These are phyloP conservation scores for Nitzschia sp. DNA, from an alignment of 108 stramenopile species.

Conservation along the genomic window DNA sequence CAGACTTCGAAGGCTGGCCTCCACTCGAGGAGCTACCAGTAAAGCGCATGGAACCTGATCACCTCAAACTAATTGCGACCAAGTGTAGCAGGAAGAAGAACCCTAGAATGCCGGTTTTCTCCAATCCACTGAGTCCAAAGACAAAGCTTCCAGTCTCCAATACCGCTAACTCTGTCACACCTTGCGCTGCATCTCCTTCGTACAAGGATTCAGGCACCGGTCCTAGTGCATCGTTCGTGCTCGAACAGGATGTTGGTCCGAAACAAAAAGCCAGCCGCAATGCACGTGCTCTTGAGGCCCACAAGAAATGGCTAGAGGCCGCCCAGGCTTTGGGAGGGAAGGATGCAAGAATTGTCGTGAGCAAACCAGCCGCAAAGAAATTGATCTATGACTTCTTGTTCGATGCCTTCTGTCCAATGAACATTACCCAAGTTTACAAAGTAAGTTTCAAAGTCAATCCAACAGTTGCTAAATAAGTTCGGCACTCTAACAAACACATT, in stretches of 20 bases:
- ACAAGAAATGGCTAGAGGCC: conserved; percentile 69
- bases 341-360: conserved; percentile 63
- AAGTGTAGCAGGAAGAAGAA: conserved; percentile 52
- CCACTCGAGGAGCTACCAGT: conserved; percentile 46
- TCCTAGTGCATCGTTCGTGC: neutral
- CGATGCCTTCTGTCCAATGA: conserved; percentile 75
- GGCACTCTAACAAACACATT: neutral
- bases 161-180: conserved; percentile 45
- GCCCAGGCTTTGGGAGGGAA: conserved; percentile 66
- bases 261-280: conserved; percentile 6
- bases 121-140: conserved; percentile 16
- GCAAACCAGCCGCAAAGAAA: conserved; percentile 70
- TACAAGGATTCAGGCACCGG: conserved; percentile 8
- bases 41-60: conserved; percentile 49
- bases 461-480: neutral
- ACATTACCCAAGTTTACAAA: conserved; percentile 72
- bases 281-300: conserved; percentile 39
- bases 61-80: conserved; percentile 45
- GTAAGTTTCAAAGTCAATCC: conserved; percentile 21
- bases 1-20: conserved; percentile 72
- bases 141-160: neutral
- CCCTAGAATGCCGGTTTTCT: conserved; percentile 52
- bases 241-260: neutral
- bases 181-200: conserved; percentile 16
- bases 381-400: conserved; percentile 63